Evolutionary conservation across 2,329 filamentous ascomycete genomes (phyloP).

Genomic region (Ceratocystiopsis brevicomis): DNA sequence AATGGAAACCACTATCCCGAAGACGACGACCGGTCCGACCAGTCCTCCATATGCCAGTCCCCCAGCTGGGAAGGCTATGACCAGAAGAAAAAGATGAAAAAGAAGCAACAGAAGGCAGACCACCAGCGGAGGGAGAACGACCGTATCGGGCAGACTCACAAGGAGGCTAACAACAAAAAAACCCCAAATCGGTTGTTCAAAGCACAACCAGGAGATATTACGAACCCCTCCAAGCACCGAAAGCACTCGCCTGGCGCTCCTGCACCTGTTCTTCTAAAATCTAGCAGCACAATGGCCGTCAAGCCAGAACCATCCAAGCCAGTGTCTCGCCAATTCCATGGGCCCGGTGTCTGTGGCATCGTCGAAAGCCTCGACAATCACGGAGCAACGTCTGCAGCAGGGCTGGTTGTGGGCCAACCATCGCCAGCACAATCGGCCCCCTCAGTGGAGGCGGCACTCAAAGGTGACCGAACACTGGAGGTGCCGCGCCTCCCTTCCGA

Average conservation of each 20-base stretch:
- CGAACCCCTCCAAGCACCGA: slow-evolving; percentile 4
- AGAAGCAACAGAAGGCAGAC: slow-evolving; percentile 26
- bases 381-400: no score
- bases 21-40: slow-evolving; percentile 18
- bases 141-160: slow-evolving; percentile 4
- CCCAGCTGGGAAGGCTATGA: slow-evolving; percentile 42
- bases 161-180: slow-evolving; percentile 8
- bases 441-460: no score
- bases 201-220: slow-evolving; percentile 12
- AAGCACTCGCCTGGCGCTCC: not conserved
- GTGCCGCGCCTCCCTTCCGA: no score
- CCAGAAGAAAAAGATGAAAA: slow-evolving; percentile 32
- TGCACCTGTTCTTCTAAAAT: not conserved
- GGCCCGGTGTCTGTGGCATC: no score
- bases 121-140: slow-evolving; percentile 25
- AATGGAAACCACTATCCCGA: slow-evolving; percentile 12
- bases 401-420: no score
- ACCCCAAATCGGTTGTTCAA: slow-evolving; percentile 20
- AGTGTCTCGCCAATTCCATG: no score
- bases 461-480: no score
- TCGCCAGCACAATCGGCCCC: no score
- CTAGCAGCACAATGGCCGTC: not conserved
- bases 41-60: slow-evolving; percentile 38
- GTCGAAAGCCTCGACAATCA: no score
- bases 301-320: no score